These are phyloP conservation scores for Fusarium sp. DNA, from an alignment of 2,329 filamentous ascomycete genomes.

Conservation along the genomic window DNA sequence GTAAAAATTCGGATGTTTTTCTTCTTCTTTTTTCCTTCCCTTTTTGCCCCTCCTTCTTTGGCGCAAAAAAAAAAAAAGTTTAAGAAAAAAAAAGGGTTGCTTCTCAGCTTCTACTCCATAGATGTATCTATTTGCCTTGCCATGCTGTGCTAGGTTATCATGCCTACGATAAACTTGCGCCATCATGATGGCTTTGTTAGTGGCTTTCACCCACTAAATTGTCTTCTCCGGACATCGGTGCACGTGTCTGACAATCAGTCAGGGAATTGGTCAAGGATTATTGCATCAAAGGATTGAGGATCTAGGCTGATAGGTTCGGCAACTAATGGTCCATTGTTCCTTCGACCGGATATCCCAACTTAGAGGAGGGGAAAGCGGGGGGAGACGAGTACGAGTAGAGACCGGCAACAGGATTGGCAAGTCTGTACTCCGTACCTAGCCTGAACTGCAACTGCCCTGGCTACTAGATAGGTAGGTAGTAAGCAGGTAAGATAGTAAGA, in stretches of 20 bases:
- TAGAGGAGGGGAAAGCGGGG: conserved; percentile 19
- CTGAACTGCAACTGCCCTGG: not conserved
- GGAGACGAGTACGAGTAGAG: conserved; percentile 38
- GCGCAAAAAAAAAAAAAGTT: conserved; percentile 5
- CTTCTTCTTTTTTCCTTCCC: conserved; percentile 12
- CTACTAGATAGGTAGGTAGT: not conserved
- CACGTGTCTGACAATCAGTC: conserved; percentile 49
- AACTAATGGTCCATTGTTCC: conserved; percentile 26
- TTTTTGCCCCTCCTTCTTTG: conserved; percentile 13
- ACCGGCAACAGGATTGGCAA: conserved; percentile 14
- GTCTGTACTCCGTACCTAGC: not conserved
- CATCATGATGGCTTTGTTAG: conserved; percentile 31
- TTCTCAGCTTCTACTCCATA: conserved; percentile 10
- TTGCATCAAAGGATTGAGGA: conserved; percentile 1
- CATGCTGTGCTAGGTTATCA: conserved; percentile 32
- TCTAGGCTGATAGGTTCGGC: conserved; percentile 44
- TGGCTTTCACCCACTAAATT: conserved; percentile 21
- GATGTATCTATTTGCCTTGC: conserved; percentile 32
- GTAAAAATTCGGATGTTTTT: conserved; percentile 34
- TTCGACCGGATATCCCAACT: conserved; percentile 27
- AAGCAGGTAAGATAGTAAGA: not conserved
- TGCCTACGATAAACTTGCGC: conserved; percentile 16
- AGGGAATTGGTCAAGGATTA: conserved; percentile 46
- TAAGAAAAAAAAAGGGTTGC: conserved; percentile 5
- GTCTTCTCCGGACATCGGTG: conserved; percentile 31